Evolutionary conservation across 2,329 filamentous ascomycete genomes (phyloP).

Genomic region (Claviceps fusiformis): DNA sequence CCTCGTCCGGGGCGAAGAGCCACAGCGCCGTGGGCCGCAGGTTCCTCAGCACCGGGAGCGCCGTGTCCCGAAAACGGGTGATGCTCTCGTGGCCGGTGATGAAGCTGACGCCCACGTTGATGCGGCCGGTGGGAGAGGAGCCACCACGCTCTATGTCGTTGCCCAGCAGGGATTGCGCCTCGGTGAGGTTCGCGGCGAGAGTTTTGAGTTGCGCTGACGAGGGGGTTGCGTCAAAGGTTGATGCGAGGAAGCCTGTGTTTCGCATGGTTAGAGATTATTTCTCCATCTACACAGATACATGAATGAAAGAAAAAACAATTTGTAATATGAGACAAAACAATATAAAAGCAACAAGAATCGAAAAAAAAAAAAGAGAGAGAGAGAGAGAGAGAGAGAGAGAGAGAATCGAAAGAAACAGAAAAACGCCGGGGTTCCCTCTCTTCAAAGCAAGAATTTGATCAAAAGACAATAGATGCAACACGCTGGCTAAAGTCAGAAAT

Average conservation of each 20-base stretch:
- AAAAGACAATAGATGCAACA: not conserved
- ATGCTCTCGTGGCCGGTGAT: conserved; percentile 37
- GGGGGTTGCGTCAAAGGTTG: conserved; percentile 16
- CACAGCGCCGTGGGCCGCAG: conserved; percentile 48
- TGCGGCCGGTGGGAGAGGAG: conserved; percentile 17
- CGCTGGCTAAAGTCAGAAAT: too few species aligned
- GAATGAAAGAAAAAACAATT: too few species aligned
- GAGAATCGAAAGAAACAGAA: too few species aligned
- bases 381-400: too few species aligned
- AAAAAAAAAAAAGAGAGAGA: too few species aligned
- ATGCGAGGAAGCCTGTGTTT: conserved; percentile 19
- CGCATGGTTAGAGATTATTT: too few species aligned
- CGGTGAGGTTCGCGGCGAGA: conserved; percentile 19
- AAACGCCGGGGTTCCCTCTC: too few species aligned
- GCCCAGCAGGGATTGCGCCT: conserved; percentile 16
- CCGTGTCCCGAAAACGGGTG: conserved; percentile 25
- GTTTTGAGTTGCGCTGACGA: conserved; percentile 18
- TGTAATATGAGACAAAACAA: too few species aligned
- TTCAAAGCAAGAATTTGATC: too few species aligned
- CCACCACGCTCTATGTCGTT: conserved; percentile 6
- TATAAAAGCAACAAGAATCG: too few species aligned
- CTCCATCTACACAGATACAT: too few species aligned
- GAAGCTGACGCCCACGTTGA: conserved; percentile 44
- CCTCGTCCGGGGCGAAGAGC: conserved; percentile 48
- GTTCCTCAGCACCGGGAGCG: conserved; percentile 34